Conservation (phyloP, 352 stramenopile genomes). For the Pythium sp. region DNA sequence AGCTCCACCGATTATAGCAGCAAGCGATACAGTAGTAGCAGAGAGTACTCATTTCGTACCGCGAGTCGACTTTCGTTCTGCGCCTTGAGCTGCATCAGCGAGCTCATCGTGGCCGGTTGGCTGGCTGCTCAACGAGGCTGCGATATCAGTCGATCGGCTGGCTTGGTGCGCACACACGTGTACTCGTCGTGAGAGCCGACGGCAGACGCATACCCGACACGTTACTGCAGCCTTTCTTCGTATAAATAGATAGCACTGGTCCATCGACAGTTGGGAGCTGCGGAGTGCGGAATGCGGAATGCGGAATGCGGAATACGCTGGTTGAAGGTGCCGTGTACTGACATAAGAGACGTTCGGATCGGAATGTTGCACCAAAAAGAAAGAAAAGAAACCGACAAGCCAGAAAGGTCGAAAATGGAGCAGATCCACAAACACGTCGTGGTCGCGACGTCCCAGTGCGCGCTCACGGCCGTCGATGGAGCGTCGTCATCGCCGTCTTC, state of each 20-base stretch:
- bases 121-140: background rate
- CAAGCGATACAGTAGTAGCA: background rate
- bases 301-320: no score
- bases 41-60: conserved; percentile 23
- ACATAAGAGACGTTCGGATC: no score
- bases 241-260: no score
- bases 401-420: conserved; percentile 11
- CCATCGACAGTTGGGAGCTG: no score
- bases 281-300: no score
- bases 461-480: conserved; percentile 4
- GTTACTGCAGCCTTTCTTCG: no score
- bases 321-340: no score
- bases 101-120: conserved; percentile 51
- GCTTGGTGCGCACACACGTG: background rate
- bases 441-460: conserved; percentile 27
- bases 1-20: background rate
- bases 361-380: background rate
- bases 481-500: background rate
- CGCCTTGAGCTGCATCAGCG: conserved; percentile 77
- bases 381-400: no score
- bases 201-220: no score
- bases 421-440: conserved; percentile 31
- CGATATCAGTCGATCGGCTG: background rate
- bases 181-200: background rate
- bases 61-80: conserved; percentile 78